Evolutionary conservation across 352 stramenopile genomes (phyloP), one percentile per base, ranked within the genome.

Genomic region (Saprolegnia diclina): DNA sequence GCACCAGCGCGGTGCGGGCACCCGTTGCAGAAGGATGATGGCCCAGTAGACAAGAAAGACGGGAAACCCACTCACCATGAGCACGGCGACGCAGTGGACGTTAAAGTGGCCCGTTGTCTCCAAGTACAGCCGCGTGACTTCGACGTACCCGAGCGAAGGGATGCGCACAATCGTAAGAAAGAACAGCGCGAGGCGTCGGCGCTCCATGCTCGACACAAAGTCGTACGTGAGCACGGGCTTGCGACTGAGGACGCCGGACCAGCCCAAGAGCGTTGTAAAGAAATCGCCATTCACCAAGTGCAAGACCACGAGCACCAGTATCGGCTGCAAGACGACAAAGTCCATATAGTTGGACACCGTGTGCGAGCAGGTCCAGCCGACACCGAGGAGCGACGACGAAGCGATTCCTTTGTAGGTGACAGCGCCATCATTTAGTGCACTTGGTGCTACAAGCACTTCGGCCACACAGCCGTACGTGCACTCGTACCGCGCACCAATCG

Each of bases 181-280:
- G 24, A 22, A 2, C 11, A 63, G 13, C 29, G 21, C 16, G 13
- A 22, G 11, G 13, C n/a, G 10, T 10, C 55, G 55, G 11, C 32
- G 35, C n/a, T 63, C 55, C 11, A 63, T 13, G 9, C 55, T 32
- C 26, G 55, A 63, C 5, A 63, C 6, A 29, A 63, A 48, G 35
- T 63, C 55, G 35, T 63, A 63, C 55, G 55, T 63, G 29, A 63
- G 55, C 11, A 63, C 55, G 6, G 55, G 55, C 22, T 50, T 21
- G 35, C 35, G 24, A 13, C 24, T 24, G 18, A 63, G 55, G 9
- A 48, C 26, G 29, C 55, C 55, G 42, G 19, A 32, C 11, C 42
- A 11, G 14, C 55, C 55, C 14, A 63, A 7, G 14, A 63, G 21
- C 9, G 55, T 63, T 32, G n/a, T 18, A 6, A 63, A 45, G 16